Conservation (phyloP, 352 stramenopile species). For the Pythium sukuiense region DNA sequence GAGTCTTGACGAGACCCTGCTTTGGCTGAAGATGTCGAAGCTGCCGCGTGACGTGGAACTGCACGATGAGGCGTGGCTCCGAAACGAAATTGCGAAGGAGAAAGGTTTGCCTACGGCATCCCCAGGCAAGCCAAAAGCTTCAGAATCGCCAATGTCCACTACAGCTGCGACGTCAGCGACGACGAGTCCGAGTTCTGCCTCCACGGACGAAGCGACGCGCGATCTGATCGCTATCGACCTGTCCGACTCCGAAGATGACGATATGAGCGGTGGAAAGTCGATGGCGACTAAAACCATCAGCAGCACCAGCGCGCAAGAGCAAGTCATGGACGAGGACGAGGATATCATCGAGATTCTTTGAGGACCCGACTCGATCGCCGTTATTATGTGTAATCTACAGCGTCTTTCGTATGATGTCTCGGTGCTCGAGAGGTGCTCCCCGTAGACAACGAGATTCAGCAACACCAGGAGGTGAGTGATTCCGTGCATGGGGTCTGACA, state of each 20-base stretch:
- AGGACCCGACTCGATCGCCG: neutral
- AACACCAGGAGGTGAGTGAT: neutral
- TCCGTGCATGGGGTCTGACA: neutral
- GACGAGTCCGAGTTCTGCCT: neutral
- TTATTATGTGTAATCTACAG: conserved; percentile 19
- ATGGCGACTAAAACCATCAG: neutral
- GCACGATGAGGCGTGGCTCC: conserved; percentile 68
- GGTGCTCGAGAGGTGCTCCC: neutral
- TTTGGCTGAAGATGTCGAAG: conserved; percentile 69
- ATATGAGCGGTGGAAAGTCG: neutral
- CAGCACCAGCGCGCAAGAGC: neutral
- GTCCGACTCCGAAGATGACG: conserved; percentile 17
- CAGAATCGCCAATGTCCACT: neutral
- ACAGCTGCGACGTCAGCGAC: neutral
- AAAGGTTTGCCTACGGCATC: conserved; percentile 24
- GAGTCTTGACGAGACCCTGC: conserved; percentile 53
- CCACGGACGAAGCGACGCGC: neutral
- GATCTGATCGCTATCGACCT: conserved; percentile 22
- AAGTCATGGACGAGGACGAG: conserved; percentile 12
- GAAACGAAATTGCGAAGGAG: conserved; percentile 66
- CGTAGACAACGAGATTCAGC: neutral
- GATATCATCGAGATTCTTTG: conserved; percentile 25
- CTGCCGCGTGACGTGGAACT: conserved; percentile 70
- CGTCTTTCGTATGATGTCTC: conserved; percentile 4
- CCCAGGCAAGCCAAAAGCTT: neutral